Base-by-base conservation (phyloP, 1,139 yeast genomes). In the Yamadazyma dushanensis region DNA sequence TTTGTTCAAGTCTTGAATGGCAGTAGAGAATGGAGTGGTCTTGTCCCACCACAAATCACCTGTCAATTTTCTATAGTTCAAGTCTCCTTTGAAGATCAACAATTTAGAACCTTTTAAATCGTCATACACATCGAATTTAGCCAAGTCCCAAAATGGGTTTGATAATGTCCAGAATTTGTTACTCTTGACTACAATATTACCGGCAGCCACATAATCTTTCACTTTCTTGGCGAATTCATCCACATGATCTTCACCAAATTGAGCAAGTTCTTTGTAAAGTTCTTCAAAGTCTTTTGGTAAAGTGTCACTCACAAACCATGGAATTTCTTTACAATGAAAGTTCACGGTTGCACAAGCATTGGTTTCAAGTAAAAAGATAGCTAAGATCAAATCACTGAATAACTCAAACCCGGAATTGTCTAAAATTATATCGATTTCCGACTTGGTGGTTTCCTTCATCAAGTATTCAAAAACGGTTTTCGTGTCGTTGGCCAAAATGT, bases 301-400 rank as follows among this genome's bases (percentile, higher is more conserved):
- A 10, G 94, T 94, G 58, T 92, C 99, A 51, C 96, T 86, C 15
- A 92, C 98, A 81, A 92, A 90, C 95, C 97, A 92, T 26, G 98
- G 97, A 44, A 88, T 75, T 39, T 80, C 78, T 61, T 92, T 92
- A 47, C 95, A 89, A 60, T 94, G 98, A 46, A 94, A 70, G 18
- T 80, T 83, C 41, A 92, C 78, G 35, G 74, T 66, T 17, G 68
- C 62, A 13, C 79, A 81, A 26, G 90, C 59, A 16, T 76, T 73
- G 13, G 88, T 64, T 50, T 90, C 95, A 30, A 94, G 68, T 39
- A 89, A 63, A 58, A 88, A 89, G 36, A 88, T 65, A 1, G 85
- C 73, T 38, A 90, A 71, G 35, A 85, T 71, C 52, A 92, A 66
- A 59, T 92, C 99, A 26, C 97, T 88, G 59, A 81, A 92, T 29